Base-by-base conservation (phyloP, 2,329 filamentous ascomycete species). In the Talaromyces sp. region DNA sequence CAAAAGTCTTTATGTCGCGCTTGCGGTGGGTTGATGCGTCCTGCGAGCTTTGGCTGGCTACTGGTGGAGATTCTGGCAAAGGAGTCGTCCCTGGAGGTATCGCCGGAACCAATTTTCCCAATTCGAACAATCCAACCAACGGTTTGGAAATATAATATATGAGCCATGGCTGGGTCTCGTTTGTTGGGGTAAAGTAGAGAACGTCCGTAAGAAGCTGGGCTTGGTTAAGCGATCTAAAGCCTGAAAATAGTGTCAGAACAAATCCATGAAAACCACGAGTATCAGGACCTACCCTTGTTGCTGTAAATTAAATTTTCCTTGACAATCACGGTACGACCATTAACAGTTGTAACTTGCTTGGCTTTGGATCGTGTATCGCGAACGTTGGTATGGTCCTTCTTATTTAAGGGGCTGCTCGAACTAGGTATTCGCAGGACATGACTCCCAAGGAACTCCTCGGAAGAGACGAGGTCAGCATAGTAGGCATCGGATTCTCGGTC, bases 121-220 rank as follows among this genome's bases (percentile, higher is more conserved):
- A 85, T 70, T 96, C 92, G 81, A 89, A 93, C 0, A 85, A 84
- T 28, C 95, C 95, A 23, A 97, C 85, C 57, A 99, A 80, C 1
- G 95, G 95, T 57, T 87, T 88, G 30, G 94, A 95, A 65, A 99
- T 96, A 76, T 93, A 97, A 83, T 98, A 98, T 63, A 99, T 84
- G 51, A 99, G 86, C 92, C 95, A 99, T 83, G 93, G 91, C 68
- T 92, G 89, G 14, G 91, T 89, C 69, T 98, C 94, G 69, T 91
- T 85, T n/a, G 86, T 87, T 70, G 97, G 91, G 56, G 92, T 89
- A 71, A 96, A 96, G 84, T 92, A 98, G 44, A 96, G 85, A 42
- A 85, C 82, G 75, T 99, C 96, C 72, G 85, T 85, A 61, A 97
- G 81, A 36, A 98, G 81, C 72, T 95, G 92, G 34, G 93, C 91